Evolutionary conservation across 164 flowering plant species (phyloP).

Genomic region (Nymphaea thermarum): DNA sequence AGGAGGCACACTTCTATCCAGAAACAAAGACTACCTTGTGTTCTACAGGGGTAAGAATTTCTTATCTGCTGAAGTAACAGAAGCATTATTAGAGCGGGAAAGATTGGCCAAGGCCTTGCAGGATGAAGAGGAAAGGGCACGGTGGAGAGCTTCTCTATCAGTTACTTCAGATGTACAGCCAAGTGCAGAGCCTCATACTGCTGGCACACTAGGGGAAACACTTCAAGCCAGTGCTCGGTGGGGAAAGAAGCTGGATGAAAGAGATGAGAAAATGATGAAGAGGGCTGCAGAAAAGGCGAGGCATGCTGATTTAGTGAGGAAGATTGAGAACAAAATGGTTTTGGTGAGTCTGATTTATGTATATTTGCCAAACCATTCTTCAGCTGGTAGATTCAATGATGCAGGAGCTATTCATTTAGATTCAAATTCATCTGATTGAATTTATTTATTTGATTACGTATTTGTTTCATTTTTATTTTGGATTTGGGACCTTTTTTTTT

Average conservation of each 20-base stretch:
- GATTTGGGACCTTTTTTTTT: no score
- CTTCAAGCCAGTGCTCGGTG: constrained; percentile 73
- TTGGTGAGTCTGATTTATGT: constrained; percentile 40
- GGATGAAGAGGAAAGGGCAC: constrained; percentile 87
- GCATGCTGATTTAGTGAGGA: constrained; percentile 65
- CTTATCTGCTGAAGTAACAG: constrained; percentile 65
- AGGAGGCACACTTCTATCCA: constrained; percentile 73
- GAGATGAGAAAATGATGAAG: constrained; percentile 34
- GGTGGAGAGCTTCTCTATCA: constrained; percentile 51
- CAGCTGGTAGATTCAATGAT: no score
- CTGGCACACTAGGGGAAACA: constrained; percentile 85
- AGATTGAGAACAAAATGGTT: constrained; percentile 65
- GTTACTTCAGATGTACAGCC: constrained; percentile 24
- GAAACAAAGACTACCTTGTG: constrained; percentile 84
- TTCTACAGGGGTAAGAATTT: constrained; percentile 89
- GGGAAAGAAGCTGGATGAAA: constrained; percentile 61
- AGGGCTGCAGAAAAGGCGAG: constrained; percentile 54
- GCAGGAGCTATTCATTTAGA: no score
- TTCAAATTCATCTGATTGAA: no score
- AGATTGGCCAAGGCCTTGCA: constrained; percentile 65
- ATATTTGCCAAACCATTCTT: no score
- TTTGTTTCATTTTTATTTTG: no score
- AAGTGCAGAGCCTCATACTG: constrained; percentile 24
- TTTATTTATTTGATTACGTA: no score
- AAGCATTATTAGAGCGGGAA: constrained; percentile 72